phyloP scores from a whole-genome alignment of 1,284 basidiomycete genomes.

The Ustilago bromivora region DNA sequence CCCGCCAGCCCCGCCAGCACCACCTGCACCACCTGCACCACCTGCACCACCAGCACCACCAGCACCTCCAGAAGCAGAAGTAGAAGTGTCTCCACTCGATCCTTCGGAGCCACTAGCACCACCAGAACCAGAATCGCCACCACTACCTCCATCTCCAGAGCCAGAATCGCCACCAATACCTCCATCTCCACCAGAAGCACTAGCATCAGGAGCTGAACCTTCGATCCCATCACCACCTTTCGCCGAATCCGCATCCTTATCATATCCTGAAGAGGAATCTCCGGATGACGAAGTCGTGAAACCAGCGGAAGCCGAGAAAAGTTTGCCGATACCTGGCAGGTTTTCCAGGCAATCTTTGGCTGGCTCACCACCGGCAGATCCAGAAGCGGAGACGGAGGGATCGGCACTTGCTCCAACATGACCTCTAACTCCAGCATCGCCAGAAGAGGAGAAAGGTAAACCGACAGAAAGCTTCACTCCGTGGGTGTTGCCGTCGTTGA shows the following conservation, averaged over 20 bases:
- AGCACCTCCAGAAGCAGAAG: slow-evolving; percentile 7
- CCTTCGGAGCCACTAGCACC: neutral
- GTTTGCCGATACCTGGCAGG: neutral
- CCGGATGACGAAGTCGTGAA: slow-evolving; percentile 1
- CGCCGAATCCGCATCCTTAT: no score
- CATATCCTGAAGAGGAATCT: no score
- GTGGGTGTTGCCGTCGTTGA: neutral
- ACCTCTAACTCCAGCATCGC: neutral
- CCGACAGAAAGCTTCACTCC: neutral
- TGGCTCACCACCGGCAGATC: slow-evolving; percentile 2
- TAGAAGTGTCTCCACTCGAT: no score
- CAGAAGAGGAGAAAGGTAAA: neutral
- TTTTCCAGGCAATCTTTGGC: slow-evolving; percentile 16
- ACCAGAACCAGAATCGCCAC: slow-evolving; percentile 14
- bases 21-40: neutral
- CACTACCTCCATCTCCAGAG: neutral
- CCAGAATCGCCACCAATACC: slow-evolving; percentile 1
- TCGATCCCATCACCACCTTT: neutral
- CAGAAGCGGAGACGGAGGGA: neutral
- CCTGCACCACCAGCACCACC: slow-evolving; percentile 7
- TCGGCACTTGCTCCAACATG: neutral
- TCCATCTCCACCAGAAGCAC: neutral
- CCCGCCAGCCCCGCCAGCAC: neutral
- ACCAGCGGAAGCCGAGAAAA: neutral
- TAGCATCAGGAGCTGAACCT: neutral